Percentiles rank a stretch among this genome's conserved stretches.
phyloP scores from a whole-genome alignment of 2,329 filamentous ascomycete genomes.

The Dactylellina drechsleri region DNA sequence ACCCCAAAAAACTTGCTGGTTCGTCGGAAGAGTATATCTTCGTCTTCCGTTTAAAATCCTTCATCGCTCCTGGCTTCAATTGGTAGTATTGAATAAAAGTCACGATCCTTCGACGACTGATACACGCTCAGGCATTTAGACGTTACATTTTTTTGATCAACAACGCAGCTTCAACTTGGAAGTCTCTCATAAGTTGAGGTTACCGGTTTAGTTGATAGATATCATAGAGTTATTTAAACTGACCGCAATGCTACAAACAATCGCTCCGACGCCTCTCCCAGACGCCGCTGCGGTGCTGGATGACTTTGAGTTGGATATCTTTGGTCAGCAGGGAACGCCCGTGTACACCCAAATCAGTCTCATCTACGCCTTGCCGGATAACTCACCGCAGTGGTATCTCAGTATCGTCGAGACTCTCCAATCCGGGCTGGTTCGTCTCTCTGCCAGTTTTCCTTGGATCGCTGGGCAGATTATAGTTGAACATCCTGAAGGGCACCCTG shows the following conservation, averaged over 20 bases:
- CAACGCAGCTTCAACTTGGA: slow-evolving; percentile 11
- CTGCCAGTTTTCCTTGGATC: slow-evolving; percentile 64
- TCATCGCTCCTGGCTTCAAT: too few relatives aligned
- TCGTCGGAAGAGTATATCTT: too few relatives aligned
- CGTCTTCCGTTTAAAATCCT: too few relatives aligned
- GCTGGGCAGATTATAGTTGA: slow-evolving; percentile 64
- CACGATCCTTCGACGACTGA: too few relatives aligned
- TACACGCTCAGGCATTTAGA: neutral
- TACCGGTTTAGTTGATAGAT: too few relatives aligned
- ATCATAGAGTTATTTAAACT: neutral
- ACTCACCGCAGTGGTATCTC: slow-evolving; percentile 30
- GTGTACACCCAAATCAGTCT: slow-evolving; percentile 45
- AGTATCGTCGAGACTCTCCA: slow-evolving; percentile 57
- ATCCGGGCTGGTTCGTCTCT: slow-evolving; percentile 62
- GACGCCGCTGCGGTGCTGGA: slow-evolving; percentile 18
- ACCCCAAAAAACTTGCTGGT: neutral
- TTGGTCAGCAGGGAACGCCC: slow-evolving; percentile 43
- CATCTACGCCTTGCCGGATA: slow-evolving; percentile 33
- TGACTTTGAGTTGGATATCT: slow-evolving; percentile 45
- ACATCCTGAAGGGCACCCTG: neutral
- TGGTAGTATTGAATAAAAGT: too few relatives aligned
- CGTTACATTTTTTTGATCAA: slow-evolving; percentile 29
- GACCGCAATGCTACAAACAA: slow-evolving; percentile 28
- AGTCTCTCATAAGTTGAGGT: neutral
- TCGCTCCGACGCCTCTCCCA: slow-evolving; percentile 22